Evolutionary conservation across 768 basidiomycete species (phyloP), one percentile per base, ranked within the genome.

Genomic region (Sistotremastrum niveocremeum): DNA sequence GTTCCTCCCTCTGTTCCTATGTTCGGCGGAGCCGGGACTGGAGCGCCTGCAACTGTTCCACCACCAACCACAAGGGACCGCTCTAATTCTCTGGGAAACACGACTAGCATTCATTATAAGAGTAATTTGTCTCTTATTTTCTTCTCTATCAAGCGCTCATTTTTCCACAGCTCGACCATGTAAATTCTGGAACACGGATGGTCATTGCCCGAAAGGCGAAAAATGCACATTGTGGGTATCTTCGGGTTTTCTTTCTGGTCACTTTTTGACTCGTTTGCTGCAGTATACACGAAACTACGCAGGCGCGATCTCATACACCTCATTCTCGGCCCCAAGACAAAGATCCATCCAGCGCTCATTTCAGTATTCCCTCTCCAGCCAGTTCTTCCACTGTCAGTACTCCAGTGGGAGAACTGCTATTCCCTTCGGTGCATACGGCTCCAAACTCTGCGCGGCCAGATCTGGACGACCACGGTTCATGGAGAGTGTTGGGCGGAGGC

Each of bases 401-500:
- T 7, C 42, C 42, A 33, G 32, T 31, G 4, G 46, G 2, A 48
- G 49, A 12, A 46, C 46, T 7, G 51, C 49, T 3, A 35, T 41
- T 62, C 29, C 61, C 64, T 7, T 37, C 56, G 32, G 59, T 60
- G 31, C 64, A 62, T 9, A 46, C 51, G 50, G 36, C 51, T 35
- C 54, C 44, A 7, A 57, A 61, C 34, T 68, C 69, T 38, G 66
- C 67, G 33, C 63, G 57, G 50, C 60, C 55, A 37, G 60, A 65
- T 54, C 76, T 62, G 50, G 70, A 70, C 48, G 80, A 66, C 57
- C 79, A 74, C 52, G 81, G 81, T 40, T 69, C 72, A 4, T 85
- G 83, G 83, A 70, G 83, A 38, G 81, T 85, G 8, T 80, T 85
- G 43, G 81, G 83, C 0, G 83, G 83, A 9, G 83, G 83, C 3